Conservation (phyloP, 2,329 filamentous ascomycete species). For the Nemania sp. region DNA sequence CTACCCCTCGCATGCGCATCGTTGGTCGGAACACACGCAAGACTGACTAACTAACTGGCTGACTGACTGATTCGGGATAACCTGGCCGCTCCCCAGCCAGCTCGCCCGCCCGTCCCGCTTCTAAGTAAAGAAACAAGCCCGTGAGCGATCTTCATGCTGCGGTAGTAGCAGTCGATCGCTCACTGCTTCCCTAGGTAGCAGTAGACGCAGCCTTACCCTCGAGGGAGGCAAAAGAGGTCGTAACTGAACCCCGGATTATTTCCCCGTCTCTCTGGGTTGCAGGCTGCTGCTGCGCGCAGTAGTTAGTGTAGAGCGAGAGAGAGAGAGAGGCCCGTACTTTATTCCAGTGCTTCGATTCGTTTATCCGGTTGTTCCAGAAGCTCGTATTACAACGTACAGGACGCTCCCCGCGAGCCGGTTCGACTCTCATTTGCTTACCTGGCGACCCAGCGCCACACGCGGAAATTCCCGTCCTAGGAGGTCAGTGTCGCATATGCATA, state of each 20-base stretch:
- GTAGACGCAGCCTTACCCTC: constrained; percentile 29
- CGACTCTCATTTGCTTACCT: constrained; percentile 17
- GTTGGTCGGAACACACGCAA: constrained; percentile 4
- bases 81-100: constrained; percentile 13
- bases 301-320: too few species aligned
- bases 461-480: constrained; percentile 27
- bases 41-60: not conserved
- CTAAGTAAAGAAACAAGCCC: constrained; percentile 30
- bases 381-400: constrained; percentile 22
- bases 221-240: constrained; percentile 19
- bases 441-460: constrained; percentile 22
- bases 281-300: too few species aligned
- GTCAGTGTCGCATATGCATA: constrained; percentile 26
- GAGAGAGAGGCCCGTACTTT: constrained; percentile 13
- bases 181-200: constrained; percentile 24
- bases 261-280: constrained; percentile 14
- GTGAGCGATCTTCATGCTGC: constrained; percentile 24
- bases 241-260: constrained; percentile 29
- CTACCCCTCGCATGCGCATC: constrained; percentile 10
- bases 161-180: constrained; percentile 25
- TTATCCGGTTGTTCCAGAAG: constrained; percentile 32
- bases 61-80: not conserved
- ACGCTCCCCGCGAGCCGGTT: not conserved
- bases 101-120: constrained; percentile 24
- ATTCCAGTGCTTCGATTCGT: constrained; percentile 29